Evolutionary conservation across 2,329 filamentous ascomycete species (phyloP), one percentile per base, ranked within the genome.

Genomic region (Cladosporium austrohemisphaericum): DNA sequence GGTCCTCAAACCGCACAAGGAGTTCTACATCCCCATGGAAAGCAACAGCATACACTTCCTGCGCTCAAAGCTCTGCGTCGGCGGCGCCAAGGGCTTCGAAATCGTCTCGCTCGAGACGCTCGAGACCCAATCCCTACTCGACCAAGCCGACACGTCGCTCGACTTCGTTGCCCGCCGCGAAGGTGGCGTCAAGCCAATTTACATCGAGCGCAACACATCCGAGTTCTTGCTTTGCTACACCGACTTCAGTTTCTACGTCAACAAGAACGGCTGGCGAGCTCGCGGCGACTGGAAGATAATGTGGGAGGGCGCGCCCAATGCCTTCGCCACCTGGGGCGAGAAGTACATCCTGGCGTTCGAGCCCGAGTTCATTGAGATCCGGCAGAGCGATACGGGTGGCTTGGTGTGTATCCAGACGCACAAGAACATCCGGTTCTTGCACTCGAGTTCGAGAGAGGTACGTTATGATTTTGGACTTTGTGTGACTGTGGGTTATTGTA

Each of bases 181-280:
- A 70, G 89, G 88, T 61, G 90, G 88, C 62, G 60, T 66, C 52
- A 90, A 88, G 67, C 92, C 93, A 2, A 94, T 98, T 56, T 92
- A 97, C 64, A 97, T 98, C 58, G 94, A 98, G 70, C 86, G 93
- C 37, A 84, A 97, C 65, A 94, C 94, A 59, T 91, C 92, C 67
- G 93, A 98, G 66, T 98, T 98, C 76, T 71, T 98, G 59, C 83
- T 98, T 56, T 97, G 96, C 70, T 98, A 98, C 72, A 93, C 89
- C 4, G 93, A 98, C 68, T 98, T 96, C 71, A 95, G 89, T 10
- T 98, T 98, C 80, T 98, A 97, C 64, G 93, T 98, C 65, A 97
- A 98, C 71, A 83, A 93, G 62, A 97, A 98, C 68, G 93, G 93
- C 29, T 98, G 93, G 93, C 84, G 93, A 55, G 92, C 92, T 47